Conservation (phyloP, 139 green algal genomes). For the Asterochloris sp. region DNA sequence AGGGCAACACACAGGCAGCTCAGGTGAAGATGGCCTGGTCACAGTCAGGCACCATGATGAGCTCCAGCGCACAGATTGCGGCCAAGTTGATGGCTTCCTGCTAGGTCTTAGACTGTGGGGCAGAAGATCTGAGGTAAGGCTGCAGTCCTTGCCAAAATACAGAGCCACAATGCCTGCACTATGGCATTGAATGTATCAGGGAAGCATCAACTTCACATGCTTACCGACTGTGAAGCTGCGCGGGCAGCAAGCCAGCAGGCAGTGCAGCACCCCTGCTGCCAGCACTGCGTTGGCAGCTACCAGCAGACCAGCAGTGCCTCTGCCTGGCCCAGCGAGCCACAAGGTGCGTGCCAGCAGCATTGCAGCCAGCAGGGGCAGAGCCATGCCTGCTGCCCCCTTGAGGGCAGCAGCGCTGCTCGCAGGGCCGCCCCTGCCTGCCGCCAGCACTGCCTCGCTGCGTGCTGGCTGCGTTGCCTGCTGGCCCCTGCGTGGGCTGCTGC, state of each 20-base stretch:
- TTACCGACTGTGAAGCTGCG: slow-evolving; percentile 36
- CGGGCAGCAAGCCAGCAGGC: slow-evolving; percentile 32
- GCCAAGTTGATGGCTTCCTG: neutral
- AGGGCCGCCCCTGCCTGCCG: no score
- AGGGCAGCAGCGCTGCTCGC: no score
- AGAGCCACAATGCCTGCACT: no score
- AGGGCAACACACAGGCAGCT: no score
- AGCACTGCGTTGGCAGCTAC: neutral
- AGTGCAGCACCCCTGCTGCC: slow-evolving; percentile 19
- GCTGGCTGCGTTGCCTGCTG: no score
- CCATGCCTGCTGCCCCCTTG: no score
- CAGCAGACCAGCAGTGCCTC: slow-evolving; percentile 3
- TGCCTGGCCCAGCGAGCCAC: neutral
- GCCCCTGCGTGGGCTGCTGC: no score
- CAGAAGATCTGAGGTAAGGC: neutral
- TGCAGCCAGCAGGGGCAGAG: no score
- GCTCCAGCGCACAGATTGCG: neutral
- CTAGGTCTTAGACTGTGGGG: neutral
- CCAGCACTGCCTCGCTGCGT: no score
- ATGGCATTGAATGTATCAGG: neutral
- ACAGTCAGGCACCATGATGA: neutral
- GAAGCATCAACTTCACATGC: neutral
- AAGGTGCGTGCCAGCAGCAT: no score
- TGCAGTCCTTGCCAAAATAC: neutral
- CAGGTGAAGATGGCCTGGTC: no score